Evolutionary conservation across 257 asterid genomes (phyloP).

Genomic region (Coffea canephora): DNA sequence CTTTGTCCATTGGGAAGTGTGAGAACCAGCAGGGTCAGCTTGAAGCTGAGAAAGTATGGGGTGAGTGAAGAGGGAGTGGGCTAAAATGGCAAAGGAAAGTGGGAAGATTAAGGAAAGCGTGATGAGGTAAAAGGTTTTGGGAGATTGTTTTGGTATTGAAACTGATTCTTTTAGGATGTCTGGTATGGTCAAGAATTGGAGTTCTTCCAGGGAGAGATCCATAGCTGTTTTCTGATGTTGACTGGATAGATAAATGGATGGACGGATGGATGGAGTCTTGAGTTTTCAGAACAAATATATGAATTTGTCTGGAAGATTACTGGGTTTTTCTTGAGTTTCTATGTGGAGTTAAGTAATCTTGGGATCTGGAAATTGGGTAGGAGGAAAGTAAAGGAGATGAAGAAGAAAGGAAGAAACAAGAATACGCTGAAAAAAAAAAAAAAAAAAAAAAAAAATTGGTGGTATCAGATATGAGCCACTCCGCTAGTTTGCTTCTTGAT

Average conservation of each 20-base stretch:
- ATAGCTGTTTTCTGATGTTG: slow-evolving; percentile 18
- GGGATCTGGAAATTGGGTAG: background rate
- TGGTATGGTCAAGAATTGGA: slow-evolving; percentile 59
- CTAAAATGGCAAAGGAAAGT: slow-evolving; percentile 85
- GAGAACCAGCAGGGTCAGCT: slow-evolving; percentile 40
- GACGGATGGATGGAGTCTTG: background rate
- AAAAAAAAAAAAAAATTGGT: background rate
- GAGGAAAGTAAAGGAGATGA: background rate
- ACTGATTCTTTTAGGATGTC: slow-evolving; percentile 69
- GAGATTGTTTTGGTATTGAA: slow-evolving; percentile 77
- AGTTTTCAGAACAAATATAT: background rate
- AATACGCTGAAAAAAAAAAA: too few species aligned
- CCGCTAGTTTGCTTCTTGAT: too few species aligned
- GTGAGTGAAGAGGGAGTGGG: slow-evolving; percentile 89
- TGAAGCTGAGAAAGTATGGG: slow-evolving; percentile 71
- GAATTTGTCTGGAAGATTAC: background rate
- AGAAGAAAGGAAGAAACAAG: background rate
- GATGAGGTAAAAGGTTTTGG: slow-evolving; percentile 73
- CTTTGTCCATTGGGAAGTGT: slow-evolving; percentile 70
- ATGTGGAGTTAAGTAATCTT: background rate
- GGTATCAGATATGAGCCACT: background rate
- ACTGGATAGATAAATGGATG: background rate
- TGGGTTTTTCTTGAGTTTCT: background rate
- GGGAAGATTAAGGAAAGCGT: slow-evolving; percentile 79
- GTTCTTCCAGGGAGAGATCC: slow-evolving; percentile 85